phyloP scores from a whole-genome alignment of 148 eudicot species.

The Rheum nobile region DNA sequence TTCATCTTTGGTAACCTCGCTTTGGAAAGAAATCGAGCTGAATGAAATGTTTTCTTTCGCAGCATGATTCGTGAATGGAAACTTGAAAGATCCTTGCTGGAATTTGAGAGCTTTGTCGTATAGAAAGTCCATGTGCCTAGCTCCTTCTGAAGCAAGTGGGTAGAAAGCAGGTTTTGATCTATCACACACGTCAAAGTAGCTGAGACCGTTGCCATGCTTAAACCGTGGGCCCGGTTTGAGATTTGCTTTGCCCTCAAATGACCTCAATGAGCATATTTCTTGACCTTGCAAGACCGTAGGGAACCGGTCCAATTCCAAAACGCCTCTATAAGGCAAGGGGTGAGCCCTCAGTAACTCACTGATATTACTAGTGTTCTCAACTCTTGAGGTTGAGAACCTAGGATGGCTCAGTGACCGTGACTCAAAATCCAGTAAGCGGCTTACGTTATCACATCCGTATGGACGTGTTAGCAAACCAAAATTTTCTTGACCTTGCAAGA shows the following conservation, averaged over 20 bases:
- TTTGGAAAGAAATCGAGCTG: conserved; percentile 19
- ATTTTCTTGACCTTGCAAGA: conserved; percentile 99
- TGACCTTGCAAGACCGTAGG: conserved; percentile 99
- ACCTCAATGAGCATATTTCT: conserved; percentile 74
- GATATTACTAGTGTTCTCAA: conserved; percentile 16
- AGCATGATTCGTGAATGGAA: conserved; percentile 19
- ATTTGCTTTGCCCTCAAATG: conserved; percentile 41
- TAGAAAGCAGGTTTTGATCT: conserved; percentile 34
- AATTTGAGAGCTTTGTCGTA: conserved; percentile 25
- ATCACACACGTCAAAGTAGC: conserved; percentile 26
- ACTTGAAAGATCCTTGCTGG: conserved; percentile 21
- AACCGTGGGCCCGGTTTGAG: conserved; percentile 27
- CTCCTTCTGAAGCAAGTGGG: conserved; percentile 75
- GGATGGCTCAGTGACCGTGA: too few relatives aligned
- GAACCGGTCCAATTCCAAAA: conserved; percentile 52
- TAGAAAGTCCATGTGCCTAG: conserved; percentile 43
- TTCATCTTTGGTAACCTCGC: conserved; percentile 14
- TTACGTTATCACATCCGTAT: conserved; percentile 37
- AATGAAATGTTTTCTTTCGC: conserved; percentile 18
- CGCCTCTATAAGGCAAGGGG: conserved; percentile 34
- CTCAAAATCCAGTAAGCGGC: too few relatives aligned
- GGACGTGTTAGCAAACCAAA: conserved; percentile 46
- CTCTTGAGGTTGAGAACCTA: too few relatives aligned
- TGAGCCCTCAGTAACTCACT: conserved; percentile 29
- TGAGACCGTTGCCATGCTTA: conserved; percentile 32